A percentile compares a stretch with the other conserved stretches of the same genome.
These are phyloP conservation scores for Leptodermis oblonga DNA, from an alignment of 257 asterid genomes.

Conservation along the genomic window DNA sequence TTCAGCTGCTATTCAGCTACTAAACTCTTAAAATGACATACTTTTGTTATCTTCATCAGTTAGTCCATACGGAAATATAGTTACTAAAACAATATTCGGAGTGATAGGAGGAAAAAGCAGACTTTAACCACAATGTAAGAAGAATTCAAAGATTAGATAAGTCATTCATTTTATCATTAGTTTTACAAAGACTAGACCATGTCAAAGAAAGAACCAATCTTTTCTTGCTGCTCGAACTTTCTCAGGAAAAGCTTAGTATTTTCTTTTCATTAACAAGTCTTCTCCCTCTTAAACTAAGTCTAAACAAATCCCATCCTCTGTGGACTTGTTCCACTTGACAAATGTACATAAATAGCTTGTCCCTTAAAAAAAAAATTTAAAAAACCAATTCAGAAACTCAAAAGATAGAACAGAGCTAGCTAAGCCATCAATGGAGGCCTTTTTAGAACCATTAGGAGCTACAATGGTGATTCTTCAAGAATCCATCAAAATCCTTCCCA, in stretches of 20 bases:
- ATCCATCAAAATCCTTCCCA: constrained; percentile 23
- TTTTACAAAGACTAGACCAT: background rate
- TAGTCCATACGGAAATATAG: no score
- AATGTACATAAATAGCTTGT: background rate
- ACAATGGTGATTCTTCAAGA: constrained; percentile 25
- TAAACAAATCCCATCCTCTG: background rate
- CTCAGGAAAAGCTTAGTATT: background rate
- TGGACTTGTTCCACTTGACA: background rate
- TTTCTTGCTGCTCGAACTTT: no score
- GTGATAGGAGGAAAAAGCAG: no score
- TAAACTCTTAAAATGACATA: no score
- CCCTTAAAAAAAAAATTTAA: background rate
- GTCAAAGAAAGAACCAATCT: background rate
- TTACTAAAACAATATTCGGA: no score
- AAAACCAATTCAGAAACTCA: background rate
- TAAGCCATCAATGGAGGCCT: background rate
- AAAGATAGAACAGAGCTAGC: background rate
- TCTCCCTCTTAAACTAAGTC: background rate
- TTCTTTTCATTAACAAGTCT: background rate
- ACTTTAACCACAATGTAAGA: no score
- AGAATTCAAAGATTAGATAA: no score
- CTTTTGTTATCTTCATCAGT: no score
- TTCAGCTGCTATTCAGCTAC: no score
- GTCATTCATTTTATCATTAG: no score
- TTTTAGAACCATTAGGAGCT: constrained; percentile 15